Evolutionary conservation across 768 basidiomycete genomes (phyloP).

Genomic region (Hericium rajendrae): DNA sequence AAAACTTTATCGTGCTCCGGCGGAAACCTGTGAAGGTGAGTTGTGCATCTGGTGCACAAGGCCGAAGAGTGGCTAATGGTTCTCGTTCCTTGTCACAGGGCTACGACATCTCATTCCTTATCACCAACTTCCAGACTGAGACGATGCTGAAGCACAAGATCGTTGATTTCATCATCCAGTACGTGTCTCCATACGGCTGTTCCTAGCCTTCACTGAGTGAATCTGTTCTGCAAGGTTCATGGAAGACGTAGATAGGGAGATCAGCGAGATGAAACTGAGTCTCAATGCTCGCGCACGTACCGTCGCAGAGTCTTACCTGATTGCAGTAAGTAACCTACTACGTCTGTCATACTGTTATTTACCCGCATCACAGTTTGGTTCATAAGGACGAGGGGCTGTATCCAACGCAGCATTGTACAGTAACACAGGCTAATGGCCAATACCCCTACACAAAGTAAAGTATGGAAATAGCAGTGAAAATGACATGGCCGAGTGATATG

Average conservation of each 20-base stretch:
- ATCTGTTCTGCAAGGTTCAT: slow-evolving; percentile 56
- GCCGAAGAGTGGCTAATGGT: neutral
- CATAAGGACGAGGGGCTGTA: slow-evolving; percentile 10
- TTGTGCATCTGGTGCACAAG: slow-evolving; percentile 17
- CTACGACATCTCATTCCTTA: slow-evolving; percentile 96
- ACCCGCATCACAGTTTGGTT: slow-evolving; percentile 13
- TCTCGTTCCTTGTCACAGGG: slow-evolving; percentile 44
- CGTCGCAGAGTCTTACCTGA: slow-evolving; percentile 93
- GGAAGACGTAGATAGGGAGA: slow-evolving; percentile 99
- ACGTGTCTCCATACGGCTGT: slow-evolving; percentile 18
- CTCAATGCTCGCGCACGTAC: slow-evolving; percentile 94
- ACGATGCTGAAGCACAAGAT: slow-evolving; percentile 99
- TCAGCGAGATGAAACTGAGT: slow-evolving; percentile 98
- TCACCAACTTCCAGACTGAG: slow-evolving; percentile 94
- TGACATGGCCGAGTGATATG: too few species aligned
- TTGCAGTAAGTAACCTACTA: slow-evolving; percentile 50
- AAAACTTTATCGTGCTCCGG: slow-evolving; percentile 93
- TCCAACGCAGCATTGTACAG: slow-evolving; percentile 9
- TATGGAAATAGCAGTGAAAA: too few species aligned
- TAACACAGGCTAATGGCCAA: neutral
- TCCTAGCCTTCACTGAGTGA: neutral
- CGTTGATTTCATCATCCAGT: slow-evolving; percentile 99
- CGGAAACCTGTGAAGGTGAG: slow-evolving; percentile 81
- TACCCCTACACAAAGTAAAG: too few species aligned
- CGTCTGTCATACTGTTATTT: neutral